phyloP scores from a whole-genome alignment of 1,284 basidiomycete species.

The Malassezia globosa region DNA sequence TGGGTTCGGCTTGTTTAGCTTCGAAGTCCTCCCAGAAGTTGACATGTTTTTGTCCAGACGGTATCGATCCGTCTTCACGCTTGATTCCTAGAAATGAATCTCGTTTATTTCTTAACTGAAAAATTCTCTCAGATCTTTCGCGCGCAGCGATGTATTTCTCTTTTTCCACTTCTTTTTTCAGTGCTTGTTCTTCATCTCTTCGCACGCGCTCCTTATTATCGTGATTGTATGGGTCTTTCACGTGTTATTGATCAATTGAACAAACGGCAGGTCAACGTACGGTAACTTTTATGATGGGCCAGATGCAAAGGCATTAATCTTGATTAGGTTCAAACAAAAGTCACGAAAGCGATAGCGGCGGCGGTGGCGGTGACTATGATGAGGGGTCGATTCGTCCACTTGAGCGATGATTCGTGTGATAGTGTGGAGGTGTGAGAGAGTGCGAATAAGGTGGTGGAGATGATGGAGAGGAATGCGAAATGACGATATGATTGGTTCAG shows the following conservation, averaged over 20 bases:
- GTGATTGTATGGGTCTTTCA: slow-evolving; percentile 58
- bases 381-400: too few species aligned
- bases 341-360: too few species aligned
- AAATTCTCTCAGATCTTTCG: slow-evolving; percentile 4
- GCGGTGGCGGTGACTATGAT: too few species aligned
- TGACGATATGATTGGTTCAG: slow-evolving; percentile 7
- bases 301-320: slow-evolving; percentile 32
- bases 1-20: background rate
- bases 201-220: slow-evolving; percentile 72
- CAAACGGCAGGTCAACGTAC: slow-evolving; percentile 2
- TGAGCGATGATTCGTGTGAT: background rate
- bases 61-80: too few species aligned
- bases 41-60: slow-evolving; percentile 14
- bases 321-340: too few species aligned
- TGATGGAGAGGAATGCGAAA: too few species aligned
- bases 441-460: too few species aligned
- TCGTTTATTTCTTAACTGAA: slow-evolving; percentile 7
- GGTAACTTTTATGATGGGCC: slow-evolving; percentile 75
- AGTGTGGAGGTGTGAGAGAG: slow-evolving; percentile 5
- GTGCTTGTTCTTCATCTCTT: slow-evolving; percentile 58
- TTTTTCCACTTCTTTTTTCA: slow-evolving; percentile 57
- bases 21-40: slow-evolving; percentile 34
- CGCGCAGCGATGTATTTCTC: slow-evolving; percentile 55
- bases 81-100: background rate
- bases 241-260: too few species aligned